Evolutionary conservation across 805 yeast genomes (phyloP), one percentile per base, ranked within the genome.

Genomic region (Kodamaea laetipori): DNA sequence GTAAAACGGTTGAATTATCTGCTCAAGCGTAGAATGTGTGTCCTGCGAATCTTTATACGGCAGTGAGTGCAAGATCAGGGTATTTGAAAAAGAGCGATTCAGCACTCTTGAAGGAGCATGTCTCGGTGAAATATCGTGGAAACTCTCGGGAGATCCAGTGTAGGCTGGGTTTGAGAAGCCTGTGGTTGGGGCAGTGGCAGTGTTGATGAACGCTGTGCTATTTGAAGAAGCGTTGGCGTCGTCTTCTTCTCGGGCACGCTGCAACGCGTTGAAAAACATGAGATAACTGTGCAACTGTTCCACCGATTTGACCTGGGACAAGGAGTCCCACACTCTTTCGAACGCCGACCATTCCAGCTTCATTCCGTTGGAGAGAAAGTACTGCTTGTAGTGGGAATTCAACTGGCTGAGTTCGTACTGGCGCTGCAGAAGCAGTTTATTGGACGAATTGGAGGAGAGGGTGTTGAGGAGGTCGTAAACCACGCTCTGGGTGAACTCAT

Each of bases 261-360:
- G 47, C 24, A 58, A 49, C 10, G 57, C 43, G 32, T 57, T 54
- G 21, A 74, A 55, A 40, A 67, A 64, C 9, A 53, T 51, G 41
- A 74, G 52, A 46, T 73, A 72, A 18, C 55, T 61, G 15, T 63
- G 56, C 11, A 69, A 58, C 21, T 70, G 66, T 3, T 64, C 69
- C 3, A 51, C 42, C 17, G 64, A 53, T 28, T 57, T 63, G 18
- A 56, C 43, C 18, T 51, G 57, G 11, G 64, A 33, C 11, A 75
- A 54, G 12, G 53, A 44, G 1, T 69, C 64, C 13, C 72, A 46
- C 1, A 64, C 49, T 7, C 48, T 40, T 31, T 64, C 67, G 47
- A 74, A 66, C 15, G 52, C 48, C 1, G 47, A 30, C 77, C 76
- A 72, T 16, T 57, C 68, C 10, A 54, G 44, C 18, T 44, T 44